Evolutionary conservation across 805 yeast species (phyloP), one percentile per base, ranked within the genome.

Genomic region (Cyberlindnera lachancei): DNA sequence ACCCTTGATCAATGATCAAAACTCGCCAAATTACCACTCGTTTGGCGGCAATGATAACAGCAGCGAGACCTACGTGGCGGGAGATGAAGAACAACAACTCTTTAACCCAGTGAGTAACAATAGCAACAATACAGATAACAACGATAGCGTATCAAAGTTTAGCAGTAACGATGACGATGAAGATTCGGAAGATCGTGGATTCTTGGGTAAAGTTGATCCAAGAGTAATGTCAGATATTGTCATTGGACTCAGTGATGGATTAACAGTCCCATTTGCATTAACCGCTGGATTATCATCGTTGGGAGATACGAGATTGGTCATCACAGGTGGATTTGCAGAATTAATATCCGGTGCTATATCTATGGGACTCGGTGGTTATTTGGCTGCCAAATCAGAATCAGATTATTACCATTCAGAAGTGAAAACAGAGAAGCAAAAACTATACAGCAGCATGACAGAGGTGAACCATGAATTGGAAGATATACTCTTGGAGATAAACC

Each of bases 261-360:
- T 90, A 44, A 90, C 97, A 0, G 98, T 90, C 25, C 98, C 98
- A n/a, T 90, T 90, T 67, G 98, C 98, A 2, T 70, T 92, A 46
- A 92, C 97, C 2, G 97, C 98, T 0, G 98, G 97, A 30, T 69
- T 90, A 35, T 81, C 95, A 1, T 79, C 94, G 1, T 69, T 90
- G 33, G 98, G 98, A 33, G 83, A 85, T 56, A 66, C 95, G 13
- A 81, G 74, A 55, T 70, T 90, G 42, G 98, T 90, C 31, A 87
- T 90, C 40, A 87, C 97, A 18, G 98, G 97, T 68, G 98, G 97
- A 16, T 74, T 90, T 71, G 97, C 97, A 8, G 98, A 90, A 64
- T 73, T 90, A 45, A 94, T 90, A 4, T 83, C 95, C 6, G 98
- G 98, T 30, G 94, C 97, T 27, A 88, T 90, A 33, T 82, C 95